These are phyloP conservation scores for Eucalyptus erythrocorys DNA, from an alignment of 345 rosid species.

Conservation along the genomic window DNA sequence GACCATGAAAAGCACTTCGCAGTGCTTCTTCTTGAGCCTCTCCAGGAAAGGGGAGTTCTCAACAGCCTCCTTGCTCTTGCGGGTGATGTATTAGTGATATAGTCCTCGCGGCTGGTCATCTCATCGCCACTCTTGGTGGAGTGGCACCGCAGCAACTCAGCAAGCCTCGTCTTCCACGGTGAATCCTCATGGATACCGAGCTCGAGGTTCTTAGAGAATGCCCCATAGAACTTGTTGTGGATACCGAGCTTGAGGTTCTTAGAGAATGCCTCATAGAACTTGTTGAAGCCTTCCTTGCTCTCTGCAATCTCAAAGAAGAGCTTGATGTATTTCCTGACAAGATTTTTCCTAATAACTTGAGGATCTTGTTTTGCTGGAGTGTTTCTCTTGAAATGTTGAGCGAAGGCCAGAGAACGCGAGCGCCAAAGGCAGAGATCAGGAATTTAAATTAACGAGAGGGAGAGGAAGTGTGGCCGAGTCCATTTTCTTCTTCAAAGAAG, in stretches of 20 bases:
- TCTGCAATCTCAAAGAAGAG: constrained; percentile 7
- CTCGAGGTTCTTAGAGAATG: constrained; percentile 79
- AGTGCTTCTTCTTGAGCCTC: constrained; percentile 75
- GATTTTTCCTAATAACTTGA: constrained; percentile 81
- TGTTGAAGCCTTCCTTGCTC: constrained; percentile 85
- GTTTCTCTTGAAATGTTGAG: constrained; percentile 81
- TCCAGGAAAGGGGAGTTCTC: constrained; percentile 91
- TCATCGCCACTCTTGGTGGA: constrained; percentile 89
- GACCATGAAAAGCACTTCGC: constrained; percentile 46
- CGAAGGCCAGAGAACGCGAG: background rate
- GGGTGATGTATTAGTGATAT: constrained; percentile 86
- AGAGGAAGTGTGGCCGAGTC: too few species aligned
- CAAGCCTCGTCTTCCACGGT: constrained; percentile 55
- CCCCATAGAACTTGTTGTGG: constrained; percentile 82
- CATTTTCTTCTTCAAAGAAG: too few species aligned
- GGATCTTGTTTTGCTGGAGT: constrained; percentile 81
- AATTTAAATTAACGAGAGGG: too few species aligned
- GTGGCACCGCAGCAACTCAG: constrained; percentile 69
- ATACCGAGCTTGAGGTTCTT: constrained; percentile 83
- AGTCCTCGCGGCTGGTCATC: constrained; percentile 71
- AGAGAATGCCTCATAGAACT: constrained; percentile 76
- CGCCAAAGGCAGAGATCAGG: too few species aligned
- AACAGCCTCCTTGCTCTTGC: constrained; percentile 79
- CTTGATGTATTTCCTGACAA: constrained; percentile 81
- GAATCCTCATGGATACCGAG: constrained; percentile 86